Evolutionary conservation across 2,329 filamentous ascomycete species (phyloP), one percentile per base, ranked within the genome.

Genomic region (Blumeriella jaapii): DNA sequence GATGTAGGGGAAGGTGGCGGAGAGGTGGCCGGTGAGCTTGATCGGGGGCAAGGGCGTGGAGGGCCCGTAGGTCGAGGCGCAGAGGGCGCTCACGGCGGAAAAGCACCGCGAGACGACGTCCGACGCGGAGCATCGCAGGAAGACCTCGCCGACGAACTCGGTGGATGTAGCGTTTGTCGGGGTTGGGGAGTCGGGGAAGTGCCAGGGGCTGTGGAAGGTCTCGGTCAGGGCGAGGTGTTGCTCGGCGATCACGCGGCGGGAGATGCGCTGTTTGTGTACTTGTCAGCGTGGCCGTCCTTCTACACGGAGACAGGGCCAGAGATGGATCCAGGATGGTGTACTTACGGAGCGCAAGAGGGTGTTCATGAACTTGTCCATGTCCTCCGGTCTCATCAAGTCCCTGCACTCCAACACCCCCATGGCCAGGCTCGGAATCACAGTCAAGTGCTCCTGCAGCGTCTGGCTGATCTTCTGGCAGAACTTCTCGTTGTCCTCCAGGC

Each of bases 211-310:
- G 57, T 91, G 80, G 63, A 87, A 96, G 1, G 87, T 95, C 49
- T 96, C 87, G 4, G 87, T 94, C 12, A 98, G 70, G 7, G 91
- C 86, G 23, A 98, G 74, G 55, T 98, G 91, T 54, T 98, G 91
- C 60, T 98, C 91, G 20, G 91, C 91, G 54, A 98, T 98, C 47
- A 96, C 91, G 43, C 93, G 77, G 40, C 91, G 78, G 28, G 87
- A 95, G 49, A 98, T 98, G 40, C 91, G 75, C 82, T 91, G n/a
- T 26, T 22, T n/a, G 1, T 19, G 10, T 32, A 13, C n/a, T n/a
- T n/a, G n/a, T 38, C 23, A 16, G 27, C n/a, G 16, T 28, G n/a
- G n/a, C n/a, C n/a, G 5, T 19, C 16, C 29, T 15, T 24, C 7
- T 8, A n/a, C n/a, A n/a, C n/a, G n/a, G n/a, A 24, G 12, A 9